Percentiles rank a stretch among this genome's conserved stretches.
phyloP scores from a whole-genome alignment of 1,284 basidiomycete genomes.

The Boletus putidus region DNA sequence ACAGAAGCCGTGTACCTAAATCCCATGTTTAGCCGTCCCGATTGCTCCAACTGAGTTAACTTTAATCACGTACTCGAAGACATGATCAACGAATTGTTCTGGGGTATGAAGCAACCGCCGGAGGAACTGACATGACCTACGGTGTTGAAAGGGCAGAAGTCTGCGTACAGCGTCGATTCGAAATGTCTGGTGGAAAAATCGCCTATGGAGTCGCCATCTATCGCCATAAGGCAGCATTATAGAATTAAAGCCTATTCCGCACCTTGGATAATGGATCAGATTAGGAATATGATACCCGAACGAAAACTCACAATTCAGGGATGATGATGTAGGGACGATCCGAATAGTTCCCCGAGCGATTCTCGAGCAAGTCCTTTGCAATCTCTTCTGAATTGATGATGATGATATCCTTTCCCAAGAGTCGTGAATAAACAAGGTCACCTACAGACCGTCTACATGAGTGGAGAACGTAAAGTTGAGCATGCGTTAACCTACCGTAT shows the following conservation, averaged over 20 bases:
- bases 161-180: not conserved
- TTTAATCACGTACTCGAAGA: not conserved
- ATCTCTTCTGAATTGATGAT: not conserved
- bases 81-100: not conserved
- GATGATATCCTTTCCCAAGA: not conserved
- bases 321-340: not conserved
- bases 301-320: not conserved
- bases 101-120: not conserved
- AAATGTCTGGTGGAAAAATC: not conserved
- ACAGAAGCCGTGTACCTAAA: not conserved
- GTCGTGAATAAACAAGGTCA: not conserved
- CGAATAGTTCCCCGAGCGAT: not conserved
- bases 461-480: not conserved
- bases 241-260: not conserved
- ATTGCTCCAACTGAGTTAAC: not conserved
- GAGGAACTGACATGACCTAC: not conserved
- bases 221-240: not conserved
- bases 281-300: not conserved
- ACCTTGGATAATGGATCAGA: not conserved
- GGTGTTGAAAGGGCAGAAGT: not conserved
- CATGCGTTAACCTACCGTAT: not conserved
- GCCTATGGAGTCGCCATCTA: constrained; percentile 4
- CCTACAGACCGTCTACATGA: not conserved
- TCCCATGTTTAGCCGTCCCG: too few relatives aligned
- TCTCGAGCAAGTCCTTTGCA: not conserved